Evolutionary conservation across 805 yeast genomes (phyloP), one percentile per base, ranked within the genome.

Genomic region (Teunomyces pallodes): DNA sequence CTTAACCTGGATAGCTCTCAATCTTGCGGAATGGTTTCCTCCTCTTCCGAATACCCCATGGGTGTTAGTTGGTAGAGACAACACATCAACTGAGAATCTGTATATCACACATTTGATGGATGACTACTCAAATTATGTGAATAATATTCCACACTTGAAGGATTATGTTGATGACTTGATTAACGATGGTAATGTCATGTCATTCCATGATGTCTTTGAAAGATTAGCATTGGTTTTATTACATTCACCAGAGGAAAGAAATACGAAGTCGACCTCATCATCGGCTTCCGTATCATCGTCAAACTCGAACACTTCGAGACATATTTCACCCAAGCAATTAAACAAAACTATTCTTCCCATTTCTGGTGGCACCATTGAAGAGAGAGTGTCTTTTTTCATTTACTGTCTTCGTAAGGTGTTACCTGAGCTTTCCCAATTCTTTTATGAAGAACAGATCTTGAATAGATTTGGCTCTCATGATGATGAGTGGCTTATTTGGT

Each of bases 401-500:
- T 77, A 82, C 55, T 75, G 81, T 57, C 73, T 86, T 57, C 76
- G 85, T 52, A 81, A 74, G 55, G 68, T 75, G 32, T 67, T 88
- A 47, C 96, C 96, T 2, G 96, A 88, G 58, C 65, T 91, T 36
- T 84, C 87, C 43, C 80, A 77, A 50, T 87, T 82, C 51, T 80
- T 91, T 52, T 83, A 82, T 33, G 96, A 89, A 58, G 97, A 91
- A 57, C 90, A 86, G 50, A 78, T 87, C 24, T 66, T 87, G 41
- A 82, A 82, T 54, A 77, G 81, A 36, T 74, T 73, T 47, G 77
- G 78, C 3, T 58, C 64, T 56, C 75, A 81, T 50, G 90, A 86
- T 53, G 94, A 88, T 56, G 90, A 85, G 60, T 91, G 97, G 97
- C 72, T 90, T 24, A 77, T 89, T 35, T 91, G 96, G 96, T 91